Percentiles rank a stretch among this genome's conserved stretches.
phyloP scores from a whole-genome alignment of 345 rosid species.

The Gossypium turneri region DNA sequence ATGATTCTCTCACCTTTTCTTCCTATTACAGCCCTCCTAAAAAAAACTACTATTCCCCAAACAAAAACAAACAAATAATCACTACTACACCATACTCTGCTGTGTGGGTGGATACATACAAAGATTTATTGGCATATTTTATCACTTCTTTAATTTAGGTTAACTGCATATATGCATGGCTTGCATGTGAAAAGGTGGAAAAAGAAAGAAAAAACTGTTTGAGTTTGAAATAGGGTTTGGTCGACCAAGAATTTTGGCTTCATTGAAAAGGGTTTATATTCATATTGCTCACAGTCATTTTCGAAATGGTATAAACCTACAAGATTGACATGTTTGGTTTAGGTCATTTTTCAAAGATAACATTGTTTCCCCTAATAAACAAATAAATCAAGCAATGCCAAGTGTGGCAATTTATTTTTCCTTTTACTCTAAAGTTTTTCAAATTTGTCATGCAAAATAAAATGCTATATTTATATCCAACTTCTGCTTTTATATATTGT shows the following conservation, averaged over 20 bases:
- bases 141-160: background rate
- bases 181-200: constrained; percentile 15
- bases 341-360: constrained; percentile 26
- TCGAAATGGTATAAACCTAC: constrained; percentile 5
- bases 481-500: background rate
- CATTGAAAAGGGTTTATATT: constrained; percentile 16
- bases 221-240: background rate
- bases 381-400: constrained; percentile 11
- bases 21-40: constrained; percentile 2
- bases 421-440: constrained; percentile 17
- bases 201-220: background rate
- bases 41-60: background rate
- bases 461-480: constrained; percentile 12
- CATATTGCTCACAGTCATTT: constrained; percentile 1
- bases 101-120: background rate
- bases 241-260: constrained; percentile 25
- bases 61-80: constrained; percentile 4
- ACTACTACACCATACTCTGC: background rate
- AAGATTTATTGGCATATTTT: constrained; percentile 7
- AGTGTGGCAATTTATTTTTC: constrained; percentile 22
- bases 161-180: background rate
- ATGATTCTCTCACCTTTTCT: background rate
- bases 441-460: constrained; percentile 21
- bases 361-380: constrained; percentile 7
- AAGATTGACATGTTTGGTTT: constrained; percentile 30